Conservation (phyloP, 2,329 filamentous ascomycete genomes). For the Pestalotiopsis sp. region DNA sequence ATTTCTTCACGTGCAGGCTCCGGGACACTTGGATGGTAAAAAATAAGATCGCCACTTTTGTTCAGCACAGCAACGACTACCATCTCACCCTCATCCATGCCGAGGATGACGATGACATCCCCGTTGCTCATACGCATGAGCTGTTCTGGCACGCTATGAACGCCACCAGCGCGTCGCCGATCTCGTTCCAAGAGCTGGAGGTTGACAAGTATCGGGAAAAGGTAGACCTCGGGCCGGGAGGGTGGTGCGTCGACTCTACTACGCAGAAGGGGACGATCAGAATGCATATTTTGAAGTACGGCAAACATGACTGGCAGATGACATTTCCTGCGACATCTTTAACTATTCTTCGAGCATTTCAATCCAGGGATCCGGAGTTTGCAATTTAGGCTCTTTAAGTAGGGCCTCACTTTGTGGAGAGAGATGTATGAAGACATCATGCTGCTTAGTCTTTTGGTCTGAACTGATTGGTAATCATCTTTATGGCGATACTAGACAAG, state of each 20-base stretch:
- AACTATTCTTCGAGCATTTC: constrained; percentile 51
- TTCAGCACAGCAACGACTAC: constrained; percentile 38
- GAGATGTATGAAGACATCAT: no score
- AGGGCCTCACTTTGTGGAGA: no score
- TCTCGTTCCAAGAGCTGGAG: constrained; percentile 48
- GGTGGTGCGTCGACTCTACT: constrained; percentile 50
- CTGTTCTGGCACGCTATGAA: constrained; percentile 60
- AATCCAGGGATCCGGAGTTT: not conserved
- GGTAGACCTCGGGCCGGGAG: constrained; percentile 47
- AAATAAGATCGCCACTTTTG: constrained; percentile 47
- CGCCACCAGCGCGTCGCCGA: constrained; percentile 38
- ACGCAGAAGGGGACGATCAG: constrained; percentile 50
- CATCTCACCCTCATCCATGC: constrained; percentile 52
- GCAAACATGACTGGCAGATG: constrained; percentile 62
- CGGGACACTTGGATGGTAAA: constrained; percentile 53
- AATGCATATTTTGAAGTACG: constrained; percentile 57
- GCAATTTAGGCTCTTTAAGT: not conserved
- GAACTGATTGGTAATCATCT: no score
- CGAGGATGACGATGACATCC: constrained; percentile 55
- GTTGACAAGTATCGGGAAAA: constrained; percentile 40
- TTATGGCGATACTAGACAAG: no score
- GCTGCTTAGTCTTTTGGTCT: no score
- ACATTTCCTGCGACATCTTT: constrained; percentile 55
- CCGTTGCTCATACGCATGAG: constrained; percentile 49
- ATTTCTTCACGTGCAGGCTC: constrained; percentile 50